Evolutionary conservation across 2,329 filamentous ascomycete genomes (phyloP).

Genomic region (Talaromyces sp.): DNA sequence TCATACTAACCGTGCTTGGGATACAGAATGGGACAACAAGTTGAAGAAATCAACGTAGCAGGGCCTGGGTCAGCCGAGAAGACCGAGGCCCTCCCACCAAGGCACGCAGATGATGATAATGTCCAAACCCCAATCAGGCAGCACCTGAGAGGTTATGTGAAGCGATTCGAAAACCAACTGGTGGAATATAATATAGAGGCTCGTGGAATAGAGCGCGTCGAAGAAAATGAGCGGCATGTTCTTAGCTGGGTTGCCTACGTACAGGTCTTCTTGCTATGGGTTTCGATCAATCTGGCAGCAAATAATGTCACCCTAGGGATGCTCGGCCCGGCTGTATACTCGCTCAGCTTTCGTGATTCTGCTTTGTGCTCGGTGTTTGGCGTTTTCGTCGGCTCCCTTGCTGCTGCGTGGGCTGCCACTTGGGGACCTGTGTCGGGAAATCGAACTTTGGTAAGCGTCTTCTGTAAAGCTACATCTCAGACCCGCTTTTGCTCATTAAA

Average conservation of each 20-base stretch:
- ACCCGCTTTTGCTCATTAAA: not conserved
- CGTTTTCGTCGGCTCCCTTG: slow-evolving; percentile 49
- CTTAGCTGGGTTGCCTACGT: slow-evolving; percentile 48
- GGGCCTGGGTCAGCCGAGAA: slow-evolving; percentile 19
- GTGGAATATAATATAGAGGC: slow-evolving; percentile 49
- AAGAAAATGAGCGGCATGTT: slow-evolving; percentile 50
- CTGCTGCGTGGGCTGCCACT: slow-evolving; percentile 56
- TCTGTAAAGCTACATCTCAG: too few relatives aligned
- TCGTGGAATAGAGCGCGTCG: slow-evolving; percentile 56
- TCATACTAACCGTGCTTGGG: slow-evolving; percentile 8
- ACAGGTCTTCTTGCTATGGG: slow-evolving; percentile 55
- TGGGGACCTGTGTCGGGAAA: slow-evolving; percentile 59
- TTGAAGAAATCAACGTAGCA: slow-evolving; percentile 23
- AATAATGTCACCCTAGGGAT: slow-evolving; percentile 62
- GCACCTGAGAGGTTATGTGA: slow-evolving; percentile 25
- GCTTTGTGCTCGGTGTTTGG: slow-evolving; percentile 55
- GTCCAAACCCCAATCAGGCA: slow-evolving; percentile 12
- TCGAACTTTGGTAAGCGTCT: slow-evolving; percentile 49
- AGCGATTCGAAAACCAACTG: slow-evolving; percentile 34
- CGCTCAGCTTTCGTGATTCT: slow-evolving; percentile 53
- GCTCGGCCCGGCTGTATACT: slow-evolving; percentile 55
- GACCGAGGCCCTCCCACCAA: not conserved
- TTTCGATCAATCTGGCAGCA: slow-evolving; percentile 57
- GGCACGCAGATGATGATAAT: slow-evolving; percentile 5
- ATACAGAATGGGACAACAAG: slow-evolving; percentile 27